These are phyloP conservation scores for Neoascochyta sp. DNA, from an alignment of 2,329 filamentous ascomycete genomes.

Conservation along the genomic window DNA sequence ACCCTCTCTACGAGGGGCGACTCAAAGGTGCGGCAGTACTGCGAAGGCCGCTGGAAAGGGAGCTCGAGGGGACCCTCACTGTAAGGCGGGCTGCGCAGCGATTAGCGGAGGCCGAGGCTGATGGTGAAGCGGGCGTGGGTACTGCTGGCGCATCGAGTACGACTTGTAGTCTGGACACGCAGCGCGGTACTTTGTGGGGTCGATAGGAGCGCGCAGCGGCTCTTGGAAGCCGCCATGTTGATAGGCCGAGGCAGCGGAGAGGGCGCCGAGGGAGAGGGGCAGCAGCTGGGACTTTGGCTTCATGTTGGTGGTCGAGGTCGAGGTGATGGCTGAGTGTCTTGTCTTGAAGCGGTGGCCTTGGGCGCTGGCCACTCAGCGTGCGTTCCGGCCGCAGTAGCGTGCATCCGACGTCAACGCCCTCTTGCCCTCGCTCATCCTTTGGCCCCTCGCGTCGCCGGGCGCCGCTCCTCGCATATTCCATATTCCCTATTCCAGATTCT, in stretches of 20 bases:
- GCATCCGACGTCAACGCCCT: too few species aligned
- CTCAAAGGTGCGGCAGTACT: constrained; percentile 81
- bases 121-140: constrained; percentile 29
- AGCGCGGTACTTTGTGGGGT: constrained; percentile 35
- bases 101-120: not conserved
- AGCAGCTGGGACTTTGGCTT: constrained; percentile 10
- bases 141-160: constrained; percentile 61
- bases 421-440: too few species aligned
- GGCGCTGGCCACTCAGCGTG: too few species aligned
- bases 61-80: constrained; percentile 75
- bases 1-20: constrained; percentile 84
- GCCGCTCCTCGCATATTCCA: too few species aligned
- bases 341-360: too few species aligned
- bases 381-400: too few species aligned
- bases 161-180: constrained; percentile 65
- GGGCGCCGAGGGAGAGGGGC: constrained; percentile 9
- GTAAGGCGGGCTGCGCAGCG: constrained; percentile 62
- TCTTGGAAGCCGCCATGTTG: constrained; percentile 26
- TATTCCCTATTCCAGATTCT: not conserved
- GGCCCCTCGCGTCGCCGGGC: too few species aligned
- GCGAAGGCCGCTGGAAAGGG: constrained; percentile 79
- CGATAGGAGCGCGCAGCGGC: constrained; percentile 25
- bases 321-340: too few species aligned
- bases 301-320: constrained; percentile 10
- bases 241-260: constrained; percentile 10